Conservation (phyloP, 805 yeast species). For the Pichia paraexigua region DNA sequence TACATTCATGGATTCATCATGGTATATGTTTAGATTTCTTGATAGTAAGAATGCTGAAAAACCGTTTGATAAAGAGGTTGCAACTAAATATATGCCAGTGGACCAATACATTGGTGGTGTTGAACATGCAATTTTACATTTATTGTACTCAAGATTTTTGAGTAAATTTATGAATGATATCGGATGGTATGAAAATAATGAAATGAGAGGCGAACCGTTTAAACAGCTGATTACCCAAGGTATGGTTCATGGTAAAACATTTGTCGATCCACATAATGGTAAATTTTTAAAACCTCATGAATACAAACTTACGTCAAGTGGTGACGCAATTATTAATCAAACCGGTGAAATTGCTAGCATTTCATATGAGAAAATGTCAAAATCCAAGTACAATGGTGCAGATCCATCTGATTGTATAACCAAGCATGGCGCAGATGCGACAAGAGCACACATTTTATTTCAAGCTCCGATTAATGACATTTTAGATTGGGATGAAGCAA, state of each 20-base stretch:
- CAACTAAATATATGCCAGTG: slow-evolving; percentile 61
- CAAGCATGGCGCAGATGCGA: slow-evolving; percentile 86
- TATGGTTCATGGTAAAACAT: slow-evolving; percentile 95
- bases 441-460: slow-evolving; percentile 86
- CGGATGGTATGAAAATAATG: slow-evolving; percentile 58
- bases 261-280: slow-evolving; percentile 60
- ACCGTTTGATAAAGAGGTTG: slow-evolving; percentile 48
- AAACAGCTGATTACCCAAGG: slow-evolving; percentile 82
- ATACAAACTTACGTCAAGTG: slow-evolving; percentile 34
- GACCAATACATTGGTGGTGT: slow-evolving; percentile 92
- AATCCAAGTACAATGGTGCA: slow-evolving; percentile 90
- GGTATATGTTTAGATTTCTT: slow-evolving; percentile 85
- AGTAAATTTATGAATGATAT: slow-evolving; percentile 65
- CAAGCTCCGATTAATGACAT: slow-evolving; percentile 83
- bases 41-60: slow-evolving; percentile 55
- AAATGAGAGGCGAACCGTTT: slow-evolving; percentile 69
- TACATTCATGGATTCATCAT: slow-evolving; percentile 94
- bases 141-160: slow-evolving; percentile 79
- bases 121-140: slow-evolving; percentile 92
- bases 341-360: slow-evolving; percentile 47
- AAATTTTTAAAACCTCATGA: slow-evolving; percentile 76
- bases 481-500: slow-evolving; percentile 83
- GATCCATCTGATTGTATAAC: slow-evolving; percentile 75
- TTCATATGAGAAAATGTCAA: slow-evolving; percentile 89
- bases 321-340: slow-evolving; percentile 38